Base-by-base conservation (phyloP, 2,329 filamentous ascomycete genomes). In the Aureobasidium pullulans region DNA sequence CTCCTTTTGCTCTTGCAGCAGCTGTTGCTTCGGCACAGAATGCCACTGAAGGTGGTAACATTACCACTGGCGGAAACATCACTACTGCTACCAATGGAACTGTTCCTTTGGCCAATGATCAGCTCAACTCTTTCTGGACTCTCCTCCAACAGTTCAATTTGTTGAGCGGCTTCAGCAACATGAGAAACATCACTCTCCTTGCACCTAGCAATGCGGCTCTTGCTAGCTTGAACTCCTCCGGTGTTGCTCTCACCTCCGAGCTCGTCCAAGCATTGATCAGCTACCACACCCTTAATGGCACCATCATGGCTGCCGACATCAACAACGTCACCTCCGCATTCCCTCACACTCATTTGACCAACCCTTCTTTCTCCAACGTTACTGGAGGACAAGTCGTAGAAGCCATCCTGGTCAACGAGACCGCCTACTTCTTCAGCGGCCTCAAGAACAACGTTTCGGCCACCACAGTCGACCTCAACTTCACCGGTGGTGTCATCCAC, bases 231-330 rank as follows among this genome's bases (percentile, higher is more conserved):
- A 73, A 74, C 53, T 70, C 67, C 34, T 64, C 71, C 1, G 69
- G 70, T 2, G 64, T 71, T 39, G 63, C 66, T 4, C 60, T 65
- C 31, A 66, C 74, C 40, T 60, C 69, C 16, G 71, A 65, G 3
- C 62, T 72, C 13, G 64, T 79, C 16, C 65, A 71, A 61, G 79
- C 79, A 4, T 68, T 84, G 31, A 69, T 86, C 10, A 73, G 70
- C 59, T 86, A 86, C 68, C 84, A 86, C 66, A 76, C 85, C 19
- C 69, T 86, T 7, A 78, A 81, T 60, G 83, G 82, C 39, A 77
- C 75, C 1, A 76, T 79, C 63, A 64, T 60, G 4, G 67, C 75
- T 0, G 65, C 64, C 5, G 67, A 71, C 4, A 71, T 77, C 59
- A 72, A 67, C 44, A 74, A 76, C 39, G 65, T 67, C 9, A 57